A percentile compares a stretch with the other conserved stretches of the same genome.
These are phyloP conservation scores for Candida nitratophila DNA, from an alignment of 805 yeast species.

Conservation along the genomic window DNA sequence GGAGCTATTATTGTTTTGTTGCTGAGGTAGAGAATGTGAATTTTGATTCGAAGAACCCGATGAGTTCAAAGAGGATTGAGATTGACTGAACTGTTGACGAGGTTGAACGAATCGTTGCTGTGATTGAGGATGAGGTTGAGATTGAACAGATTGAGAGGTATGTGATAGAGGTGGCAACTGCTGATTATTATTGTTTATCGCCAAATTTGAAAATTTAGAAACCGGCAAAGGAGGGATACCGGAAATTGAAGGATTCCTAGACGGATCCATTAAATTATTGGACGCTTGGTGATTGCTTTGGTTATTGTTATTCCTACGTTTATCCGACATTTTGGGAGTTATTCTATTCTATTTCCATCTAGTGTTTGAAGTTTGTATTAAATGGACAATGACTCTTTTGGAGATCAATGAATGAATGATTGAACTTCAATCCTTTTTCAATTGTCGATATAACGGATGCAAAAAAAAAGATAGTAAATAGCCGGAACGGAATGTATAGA, in stretches of 20 bases:
- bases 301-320: not conserved
- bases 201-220: conserved; percentile 11
- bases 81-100: not conserved
- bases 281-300: not conserved
- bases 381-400: too few relatives aligned
- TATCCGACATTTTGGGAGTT: not conserved
- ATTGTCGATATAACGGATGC: too few relatives aligned
- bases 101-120: not conserved
- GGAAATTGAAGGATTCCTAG: not conserved
- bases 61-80: not conserved
- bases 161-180: conserved; percentile 2
- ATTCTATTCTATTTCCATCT: too few relatives aligned
- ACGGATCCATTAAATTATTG: not conserved
- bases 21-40: conserved; percentile 4
- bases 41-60: too few relatives aligned
- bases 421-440: too few relatives aligned
- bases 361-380: not conserved
- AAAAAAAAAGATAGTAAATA: too few relatives aligned
- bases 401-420: too few relatives aligned
- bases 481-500: too few relatives aligned
- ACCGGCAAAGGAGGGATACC: conserved; percentile 11
- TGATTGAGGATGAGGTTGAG: not conserved
- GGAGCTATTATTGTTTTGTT: conserved; percentile 7
- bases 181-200: not conserved
- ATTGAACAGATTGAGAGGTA: not conserved